Evolutionary conservation across 805 yeast genomes (phyloP), one percentile per base, ranked within the genome.

Genomic region (Dipodascopsis tothii): DNA sequence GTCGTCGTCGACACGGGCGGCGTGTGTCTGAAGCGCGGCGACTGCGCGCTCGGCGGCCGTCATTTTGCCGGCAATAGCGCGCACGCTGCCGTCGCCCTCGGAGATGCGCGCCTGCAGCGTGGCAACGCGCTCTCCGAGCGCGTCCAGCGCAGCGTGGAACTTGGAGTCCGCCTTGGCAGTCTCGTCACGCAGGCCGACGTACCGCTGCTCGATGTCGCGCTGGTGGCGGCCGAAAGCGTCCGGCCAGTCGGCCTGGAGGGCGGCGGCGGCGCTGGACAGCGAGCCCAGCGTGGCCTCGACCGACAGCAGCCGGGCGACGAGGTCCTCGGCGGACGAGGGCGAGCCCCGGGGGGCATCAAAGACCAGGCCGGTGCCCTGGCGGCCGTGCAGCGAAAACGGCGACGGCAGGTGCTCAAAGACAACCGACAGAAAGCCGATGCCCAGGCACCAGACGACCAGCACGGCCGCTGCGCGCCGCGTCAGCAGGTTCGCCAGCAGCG

Each of bases 261-360:
- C 22, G 18, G 33, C 37, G 7, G 51, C 36, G 9, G 47, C 40
- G 2, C 30, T 3, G 5, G 39, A 20, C 4, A 48, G 9, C 34
- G 11, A 34, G 5, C 35, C 40, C 17, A 48, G 30, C 27, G 38
- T 33, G 11, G 30, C 2, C 32, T 48, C 52, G 9, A 48, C n/a
- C 3, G 41, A 37, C 2, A 48, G 25, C 3, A 48, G 37, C 3
- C 52, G 44, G 6, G 9, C 22, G 14, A 42, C 19, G 4, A 37
- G 37, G 23, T 48, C 52, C 16, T 40, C 44, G 17, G 20, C 18
- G 4, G 45, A 20, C 22, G 34, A 19, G 4, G 50, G 51, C 4
- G 41, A 39, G 6, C 22, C 20, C 3, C 20, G n/a, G 18, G 51
- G 51, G 2, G 37, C 32, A 1, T 32, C 19, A 23, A 32, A 47